These are phyloP conservation scores for Chlamydomonas sphaeroides DNA, from an alignment of 139 green algal species.

Conservation along the genomic window DNA sequence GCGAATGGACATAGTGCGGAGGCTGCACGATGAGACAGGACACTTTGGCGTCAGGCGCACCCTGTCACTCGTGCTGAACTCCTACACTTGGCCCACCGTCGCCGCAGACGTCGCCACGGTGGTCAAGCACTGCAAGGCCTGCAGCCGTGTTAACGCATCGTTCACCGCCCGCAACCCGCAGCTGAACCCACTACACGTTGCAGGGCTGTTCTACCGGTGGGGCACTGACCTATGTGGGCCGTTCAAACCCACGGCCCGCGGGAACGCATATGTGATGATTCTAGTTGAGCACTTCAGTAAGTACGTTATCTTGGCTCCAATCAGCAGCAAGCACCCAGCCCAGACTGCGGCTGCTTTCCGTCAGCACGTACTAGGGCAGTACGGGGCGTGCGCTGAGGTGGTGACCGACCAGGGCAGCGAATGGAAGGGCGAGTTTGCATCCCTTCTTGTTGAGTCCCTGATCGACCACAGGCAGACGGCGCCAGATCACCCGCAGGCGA, in stretches of 20 bases:
- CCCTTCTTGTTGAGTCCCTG: constrained; percentile 9
- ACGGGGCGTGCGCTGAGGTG: constrained; percentile 38
- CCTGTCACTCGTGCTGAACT: neutral
- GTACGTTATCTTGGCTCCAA: constrained; percentile 12
- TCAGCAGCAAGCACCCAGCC: constrained; percentile 6
- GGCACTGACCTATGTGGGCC: constrained; percentile 21
- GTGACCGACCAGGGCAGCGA: constrained; percentile 44
- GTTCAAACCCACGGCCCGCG: neutral
- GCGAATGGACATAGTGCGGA: neutral
- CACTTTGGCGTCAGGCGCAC: constrained; percentile 23
- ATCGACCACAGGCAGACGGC: constrained; percentile 50
- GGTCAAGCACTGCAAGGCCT: neutral
- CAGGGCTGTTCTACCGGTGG: constrained; percentile 40
- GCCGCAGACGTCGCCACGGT: neutral
- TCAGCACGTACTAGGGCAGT: constrained; percentile 13
- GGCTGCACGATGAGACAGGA: neutral
- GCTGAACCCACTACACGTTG: constrained; percentile 37
- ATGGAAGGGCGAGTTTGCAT: constrained; percentile 44
- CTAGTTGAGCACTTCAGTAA: constrained; percentile 37
- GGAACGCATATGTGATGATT: constrained; percentile 31
- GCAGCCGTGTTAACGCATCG: neutral
- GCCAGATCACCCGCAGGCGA: constrained; percentile 35
- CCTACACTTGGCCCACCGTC: constrained; percentile 18
- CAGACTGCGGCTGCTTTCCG: constrained; percentile 17
- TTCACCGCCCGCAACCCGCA: neutral